These are phyloP conservation scores for Candida alai DNA, from an alignment of 805 yeast genomes.

Conservation along the genomic window DNA sequence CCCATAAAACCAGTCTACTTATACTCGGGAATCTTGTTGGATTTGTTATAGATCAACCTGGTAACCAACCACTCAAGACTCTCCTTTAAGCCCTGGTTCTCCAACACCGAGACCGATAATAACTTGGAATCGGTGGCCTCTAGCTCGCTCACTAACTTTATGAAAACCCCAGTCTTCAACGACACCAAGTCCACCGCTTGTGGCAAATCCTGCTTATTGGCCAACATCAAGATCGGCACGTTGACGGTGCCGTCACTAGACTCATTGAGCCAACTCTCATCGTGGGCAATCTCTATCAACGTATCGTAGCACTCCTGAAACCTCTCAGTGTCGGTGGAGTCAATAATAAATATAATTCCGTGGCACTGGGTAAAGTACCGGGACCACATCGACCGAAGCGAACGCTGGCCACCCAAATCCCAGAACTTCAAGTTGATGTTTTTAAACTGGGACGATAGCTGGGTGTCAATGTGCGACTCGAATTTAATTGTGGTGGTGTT, in stretches of 20 bases:
- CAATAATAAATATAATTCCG: constrained; percentile 89
- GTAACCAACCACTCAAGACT: constrained; percentile 86
- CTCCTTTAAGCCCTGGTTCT: constrained; percentile 78
- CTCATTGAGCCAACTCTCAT: constrained; percentile 38
- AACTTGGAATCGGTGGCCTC: constrained; percentile 91
- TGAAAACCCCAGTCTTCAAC: constrained; percentile 82
- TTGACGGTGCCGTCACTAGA: constrained; percentile 38
- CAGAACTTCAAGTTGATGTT: constrained; percentile 70
- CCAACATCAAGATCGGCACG: constrained; percentile 89
- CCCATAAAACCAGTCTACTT: no score
- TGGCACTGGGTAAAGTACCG: constrained; percentile 83
- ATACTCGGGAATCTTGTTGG: constrained; percentile 56
- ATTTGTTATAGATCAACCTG: constrained; percentile 64
- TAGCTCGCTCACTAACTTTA: constrained; percentile 71
- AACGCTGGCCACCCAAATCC: constrained; percentile 96
- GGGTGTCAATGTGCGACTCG: constrained; percentile 37
- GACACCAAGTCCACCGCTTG: constrained; percentile 43
- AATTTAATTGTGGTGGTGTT: constrained; percentile 51
- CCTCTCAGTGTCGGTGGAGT: constrained; percentile 80
- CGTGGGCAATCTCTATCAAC: constrained; percentile 44
- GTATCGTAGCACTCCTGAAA: constrained; percentile 78
- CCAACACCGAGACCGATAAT: constrained; percentile 82
- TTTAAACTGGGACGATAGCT: constrained; percentile 28
- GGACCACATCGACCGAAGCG: constrained; percentile 82
- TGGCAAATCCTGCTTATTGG: constrained; percentile 83